Evolutionary conservation across 1,284 basidiomycete genomes (phyloP).

Genomic region (Apiotrichum montevideense): DNA sequence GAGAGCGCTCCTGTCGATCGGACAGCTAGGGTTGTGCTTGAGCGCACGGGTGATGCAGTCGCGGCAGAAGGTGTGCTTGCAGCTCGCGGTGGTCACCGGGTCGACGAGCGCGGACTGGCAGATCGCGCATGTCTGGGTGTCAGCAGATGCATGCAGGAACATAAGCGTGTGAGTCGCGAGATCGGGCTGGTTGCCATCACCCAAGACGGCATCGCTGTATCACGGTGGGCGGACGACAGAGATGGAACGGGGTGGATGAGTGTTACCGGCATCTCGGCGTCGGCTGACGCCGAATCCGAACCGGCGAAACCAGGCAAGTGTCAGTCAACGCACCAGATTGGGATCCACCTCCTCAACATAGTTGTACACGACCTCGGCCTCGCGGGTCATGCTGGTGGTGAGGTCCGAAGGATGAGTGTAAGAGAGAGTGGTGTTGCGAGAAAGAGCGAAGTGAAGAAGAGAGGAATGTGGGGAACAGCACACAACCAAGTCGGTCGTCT

Average conservation of each 20-base stretch:
- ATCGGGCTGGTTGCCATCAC: too few relatives aligned
- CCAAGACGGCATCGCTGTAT: too few relatives aligned
- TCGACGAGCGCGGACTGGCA: conserved; percentile 74
- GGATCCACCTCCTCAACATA: conserved; percentile 38
- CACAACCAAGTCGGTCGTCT: too few relatives aligned
- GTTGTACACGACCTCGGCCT: conserved; percentile 32
- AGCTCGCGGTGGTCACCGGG: conserved; percentile 61
- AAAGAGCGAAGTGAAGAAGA: too few relatives aligned
- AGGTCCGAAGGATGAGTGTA: not conserved
- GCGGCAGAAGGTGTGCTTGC: conserved; percentile 74
- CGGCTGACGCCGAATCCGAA: too few relatives aligned
- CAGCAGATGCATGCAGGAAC: not conserved
- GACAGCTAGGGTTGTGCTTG: conserved; percentile 54
- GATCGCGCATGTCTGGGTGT: conserved; percentile 66
- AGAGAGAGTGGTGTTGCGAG: too few relatives aligned
- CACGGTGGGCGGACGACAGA: too few relatives aligned
- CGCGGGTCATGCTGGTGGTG: not conserved
- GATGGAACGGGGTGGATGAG: too few relatives aligned
- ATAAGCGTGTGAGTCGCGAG: too few relatives aligned
- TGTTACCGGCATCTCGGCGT: too few relatives aligned
- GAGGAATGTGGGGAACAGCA: too few relatives aligned
- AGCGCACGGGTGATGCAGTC: conserved; percentile 67
- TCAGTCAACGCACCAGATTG: conserved; percentile 25
- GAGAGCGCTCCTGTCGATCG: conserved; percentile 70
- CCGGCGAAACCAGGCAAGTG: not conserved